phyloP scores from a whole-genome alignment of 2,329 filamentous ascomycete species.

The Diaporthe citriasiana region DNA sequence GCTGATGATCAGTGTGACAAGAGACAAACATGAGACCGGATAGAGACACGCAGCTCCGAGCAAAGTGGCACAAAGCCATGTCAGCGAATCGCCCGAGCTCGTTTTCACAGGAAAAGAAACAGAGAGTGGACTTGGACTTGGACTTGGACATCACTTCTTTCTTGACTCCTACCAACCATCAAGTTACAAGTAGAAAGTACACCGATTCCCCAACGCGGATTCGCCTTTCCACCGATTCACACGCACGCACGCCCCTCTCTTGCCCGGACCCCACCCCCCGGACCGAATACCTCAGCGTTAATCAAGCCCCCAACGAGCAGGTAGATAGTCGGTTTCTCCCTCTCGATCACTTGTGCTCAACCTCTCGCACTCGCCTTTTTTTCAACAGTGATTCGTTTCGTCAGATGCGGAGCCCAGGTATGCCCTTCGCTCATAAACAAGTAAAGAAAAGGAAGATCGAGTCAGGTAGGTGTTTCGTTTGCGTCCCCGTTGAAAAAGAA shows the following conservation, averaged over 20 bases:
- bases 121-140: too few species aligned
- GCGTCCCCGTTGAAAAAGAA: constrained; percentile 21
- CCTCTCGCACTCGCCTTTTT: constrained; percentile 15
- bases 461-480: constrained; percentile 33
- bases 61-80: too few species aligned
- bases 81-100: background rate
- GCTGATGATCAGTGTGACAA: background rate
- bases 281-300: constrained; percentile 27
- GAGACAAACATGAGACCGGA: background rate
- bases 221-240: constrained; percentile 18
- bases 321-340: constrained; percentile 9
- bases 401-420: constrained; percentile 22
- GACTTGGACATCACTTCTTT: constrained; percentile 29
- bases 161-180: constrained; percentile 28
- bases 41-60: too few species aligned
- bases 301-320: background rate
- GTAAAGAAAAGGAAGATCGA: constrained; percentile 16
- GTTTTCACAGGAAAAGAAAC: background rate
- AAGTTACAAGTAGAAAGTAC: constrained; percentile 33
- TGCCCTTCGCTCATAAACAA: constrained; percentile 35
- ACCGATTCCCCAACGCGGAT: constrained; percentile 30
- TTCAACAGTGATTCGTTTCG: constrained; percentile 35
- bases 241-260: background rate
- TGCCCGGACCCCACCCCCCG: background rate
- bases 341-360: constrained; percentile 15